phyloP scores from a whole-genome alignment of 805 yeast genomes.

The Jamesozyma lodderae region DNA sequence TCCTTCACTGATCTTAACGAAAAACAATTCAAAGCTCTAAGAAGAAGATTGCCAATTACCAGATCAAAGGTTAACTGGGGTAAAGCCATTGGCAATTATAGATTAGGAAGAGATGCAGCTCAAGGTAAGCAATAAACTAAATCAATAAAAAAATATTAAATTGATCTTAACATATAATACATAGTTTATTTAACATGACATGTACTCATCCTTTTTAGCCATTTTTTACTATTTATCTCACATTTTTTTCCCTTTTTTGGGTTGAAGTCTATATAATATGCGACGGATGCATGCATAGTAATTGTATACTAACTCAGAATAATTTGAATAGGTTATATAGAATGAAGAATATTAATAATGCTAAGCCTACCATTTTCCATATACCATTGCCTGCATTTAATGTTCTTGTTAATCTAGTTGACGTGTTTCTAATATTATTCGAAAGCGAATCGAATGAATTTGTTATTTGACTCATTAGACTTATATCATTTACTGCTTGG shows the following conservation, averaged over 20 bases:
- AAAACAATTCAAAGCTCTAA: constrained; percentile 65
- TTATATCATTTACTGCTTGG: constrained; percentile 49
- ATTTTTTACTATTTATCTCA: too few relatives aligned
- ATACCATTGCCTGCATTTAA: constrained; percentile 50
- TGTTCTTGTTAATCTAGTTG: constrained; percentile 45
- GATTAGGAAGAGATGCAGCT: constrained; percentile 73
- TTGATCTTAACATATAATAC: background rate
- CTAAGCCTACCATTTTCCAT: constrained; percentile 50
- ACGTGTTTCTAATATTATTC: constrained; percentile 42
- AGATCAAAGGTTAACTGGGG: constrained; percentile 94
- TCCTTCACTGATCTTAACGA: constrained; percentile 70
- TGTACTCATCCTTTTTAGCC: too few relatives aligned
- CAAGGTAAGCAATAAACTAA: constrained; percentile 29
- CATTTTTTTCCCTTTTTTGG: too few relatives aligned
- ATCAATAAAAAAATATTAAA: background rate
- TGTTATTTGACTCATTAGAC: constrained; percentile 35
- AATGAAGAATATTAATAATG: constrained; percentile 45
- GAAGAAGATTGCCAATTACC: constrained; percentile 89
- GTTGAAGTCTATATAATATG: too few relatives aligned
- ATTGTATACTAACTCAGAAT: too few relatives aligned
- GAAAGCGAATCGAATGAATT: constrained; percentile 44
- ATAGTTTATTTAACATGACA: too few relatives aligned
- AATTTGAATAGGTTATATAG: constrained; percentile 47
- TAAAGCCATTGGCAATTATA: constrained; percentile 79
- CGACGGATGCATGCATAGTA: too few relatives aligned